These are phyloP conservation scores for Lepiota subincarnata DNA, from an alignment of 768 basidiomycete species.

Conservation along the genomic window DNA sequence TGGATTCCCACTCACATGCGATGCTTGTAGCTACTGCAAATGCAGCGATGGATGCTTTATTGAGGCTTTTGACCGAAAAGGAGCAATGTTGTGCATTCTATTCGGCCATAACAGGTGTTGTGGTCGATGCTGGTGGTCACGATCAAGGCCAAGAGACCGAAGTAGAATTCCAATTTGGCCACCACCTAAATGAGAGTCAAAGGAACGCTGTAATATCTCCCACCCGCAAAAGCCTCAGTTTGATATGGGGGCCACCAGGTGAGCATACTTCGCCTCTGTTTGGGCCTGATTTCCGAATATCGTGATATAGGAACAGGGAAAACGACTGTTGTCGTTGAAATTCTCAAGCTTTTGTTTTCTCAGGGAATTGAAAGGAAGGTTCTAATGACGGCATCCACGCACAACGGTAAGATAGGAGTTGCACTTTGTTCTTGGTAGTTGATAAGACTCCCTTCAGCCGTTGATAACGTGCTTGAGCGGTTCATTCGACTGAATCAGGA, in stretches of 20 bases:
- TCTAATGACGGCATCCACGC: constrained; percentile 69
- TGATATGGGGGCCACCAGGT: constrained; percentile 75
- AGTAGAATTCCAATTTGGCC: constrained; percentile 12
- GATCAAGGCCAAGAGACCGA: not conserved
- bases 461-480: constrained; percentile 66
- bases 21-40: constrained; percentile 46
- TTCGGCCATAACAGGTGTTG: constrained; percentile 39
- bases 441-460: constrained; percentile 37
- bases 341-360: constrained; percentile 36
- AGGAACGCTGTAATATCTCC: constrained; percentile 39
- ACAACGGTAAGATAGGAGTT: constrained; percentile 43
- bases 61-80: constrained; percentile 39
- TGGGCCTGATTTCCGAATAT: not conserved
- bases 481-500: constrained; percentile 47
- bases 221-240: constrained; percentile 32
- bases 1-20: not conserved
- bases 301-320: constrained; percentile 56
- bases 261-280: not conserved
- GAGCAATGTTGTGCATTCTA: constrained; percentile 47
- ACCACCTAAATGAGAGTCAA: constrained; percentile 52
- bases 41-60: constrained; percentile 64
- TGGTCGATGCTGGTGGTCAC: constrained; percentile 3
- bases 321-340: constrained; percentile 65
- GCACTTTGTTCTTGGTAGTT: not conserved
- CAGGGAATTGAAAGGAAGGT: constrained; percentile 39